phyloP scores from a whole-genome alignment of 2,329 filamentous ascomycete genomes.

The Aspergillus sp. region DNA sequence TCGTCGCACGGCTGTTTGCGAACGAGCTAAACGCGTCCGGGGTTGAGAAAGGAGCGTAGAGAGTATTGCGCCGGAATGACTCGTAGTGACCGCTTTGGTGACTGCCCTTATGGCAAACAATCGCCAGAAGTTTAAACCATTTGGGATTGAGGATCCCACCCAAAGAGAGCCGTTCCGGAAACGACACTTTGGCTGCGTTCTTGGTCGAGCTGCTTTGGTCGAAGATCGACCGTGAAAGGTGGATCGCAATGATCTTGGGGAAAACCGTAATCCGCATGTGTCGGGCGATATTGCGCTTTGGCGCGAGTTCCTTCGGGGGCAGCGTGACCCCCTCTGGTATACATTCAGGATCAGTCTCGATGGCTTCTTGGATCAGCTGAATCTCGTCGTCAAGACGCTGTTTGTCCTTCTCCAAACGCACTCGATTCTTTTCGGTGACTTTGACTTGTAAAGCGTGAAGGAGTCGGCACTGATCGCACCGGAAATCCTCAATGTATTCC shows the following conservation, averaged over 20 bases:
- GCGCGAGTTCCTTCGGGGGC: conserved; percentile 66
- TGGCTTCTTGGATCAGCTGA: conserved; percentile 58
- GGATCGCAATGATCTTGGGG: conserved; percentile 83
- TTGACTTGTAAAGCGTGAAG: conserved; percentile 65
- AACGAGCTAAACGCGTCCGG: conserved; percentile 70
- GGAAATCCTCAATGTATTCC: conserved; percentile 94
- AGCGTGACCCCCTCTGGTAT: conserved; percentile 65
- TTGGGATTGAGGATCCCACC: conserved; percentile 71
- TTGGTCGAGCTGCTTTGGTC: conserved; percentile 75
- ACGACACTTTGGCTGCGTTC: conserved; percentile 88
- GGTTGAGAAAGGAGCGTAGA: conserved; percentile 74
- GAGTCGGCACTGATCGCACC: conserved; percentile 88
- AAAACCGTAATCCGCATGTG: conserved; percentile 82
- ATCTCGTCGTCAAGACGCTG: conserved; percentile 53
- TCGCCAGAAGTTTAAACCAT: conserved; percentile 74
- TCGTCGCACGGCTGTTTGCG: conserved; percentile 56
- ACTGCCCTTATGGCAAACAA: conserved; percentile 91
- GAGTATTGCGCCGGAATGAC: conserved; percentile 80
- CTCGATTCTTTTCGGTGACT: conserved; percentile 51
- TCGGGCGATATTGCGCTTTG: conserved; percentile 76
- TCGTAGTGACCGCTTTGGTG: conserved; percentile 98
- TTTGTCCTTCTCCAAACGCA: conserved; percentile 48
- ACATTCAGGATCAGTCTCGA: conserved; percentile 75
- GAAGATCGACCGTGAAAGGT: conserved; percentile 89
- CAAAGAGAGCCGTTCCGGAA: conserved; percentile 77